Evolutionary conservation across 768 basidiomycete genomes (phyloP), one percentile per base, ranked within the genome.

Genomic region (Termitomyces sp.): DNA sequence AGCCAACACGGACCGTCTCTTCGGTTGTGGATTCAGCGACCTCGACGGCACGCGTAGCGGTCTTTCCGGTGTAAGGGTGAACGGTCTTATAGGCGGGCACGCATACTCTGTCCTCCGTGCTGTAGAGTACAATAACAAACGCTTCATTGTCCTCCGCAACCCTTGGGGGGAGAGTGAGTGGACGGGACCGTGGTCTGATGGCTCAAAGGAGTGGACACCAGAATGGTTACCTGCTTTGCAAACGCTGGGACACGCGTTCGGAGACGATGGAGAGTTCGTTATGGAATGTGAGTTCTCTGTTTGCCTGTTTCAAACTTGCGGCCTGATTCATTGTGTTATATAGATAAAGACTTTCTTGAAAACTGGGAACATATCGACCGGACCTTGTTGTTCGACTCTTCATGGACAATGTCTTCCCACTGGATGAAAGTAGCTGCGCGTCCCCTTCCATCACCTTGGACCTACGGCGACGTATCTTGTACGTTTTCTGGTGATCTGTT

Each of bases 101-200:
- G 78, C 82, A 0, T 81, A 85, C 56, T 78, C 81, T 0, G 75
- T 85, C n/a, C 68, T 85, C 42, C 70, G 72, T 10, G 80, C 81
- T 1, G 68, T 75, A 4, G 82, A 83, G 59, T 69, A 72, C 47
- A 72, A 71, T 2, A 81, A 75, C 1, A 82, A 81, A 55, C 76
- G 79, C 5, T 84, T 84, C 56, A 65, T 84, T 9, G 77, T 82
- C 7, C 60, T 84, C 30, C 72, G 82, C n/a, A 82, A 84, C 60
- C 83, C 83, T 0, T 84, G 82, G 82, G 82, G 80, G 12, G 52
- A 71, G 30, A 69, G 71, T 7, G 79, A 80, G 49, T 84, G 82
- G 81, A 78, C 72, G 1, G 82, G 82, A 4, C 69, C 76, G 0
- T 83, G 82, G 82, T 76, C 76, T 1, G 82, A 84, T 62, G 82